These are phyloP conservation scores for Hypomontagnella monticulosa DNA, from an alignment of 495 filamentous ascomycete genomes.

Conservation along the genomic window DNA sequence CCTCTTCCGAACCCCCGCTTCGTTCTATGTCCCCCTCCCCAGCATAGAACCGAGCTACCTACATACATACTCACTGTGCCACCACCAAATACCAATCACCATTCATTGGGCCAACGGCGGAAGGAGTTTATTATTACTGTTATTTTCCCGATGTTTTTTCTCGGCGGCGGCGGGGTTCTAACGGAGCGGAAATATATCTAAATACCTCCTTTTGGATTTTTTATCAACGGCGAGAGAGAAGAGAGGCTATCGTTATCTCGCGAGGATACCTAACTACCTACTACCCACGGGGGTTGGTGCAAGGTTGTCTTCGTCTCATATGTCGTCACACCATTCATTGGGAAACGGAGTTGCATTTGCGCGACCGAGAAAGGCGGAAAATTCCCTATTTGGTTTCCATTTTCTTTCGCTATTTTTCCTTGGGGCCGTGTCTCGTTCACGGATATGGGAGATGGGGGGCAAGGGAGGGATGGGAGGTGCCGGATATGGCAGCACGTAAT, in stretches of 20 bases:
- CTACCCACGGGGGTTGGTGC: too few species aligned
- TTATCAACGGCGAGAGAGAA: conserved; percentile 13
- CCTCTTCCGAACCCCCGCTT: too few species aligned
- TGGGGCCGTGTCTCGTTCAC: conserved; percentile 18
- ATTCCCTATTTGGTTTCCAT: conserved; percentile 12
- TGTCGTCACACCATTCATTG: conserved; percentile 29
- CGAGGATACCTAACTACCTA: background rate
- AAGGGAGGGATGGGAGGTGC: background rate
- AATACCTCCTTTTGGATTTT: conserved; percentile 8
- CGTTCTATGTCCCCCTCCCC: background rate
- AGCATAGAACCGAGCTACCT: conserved; percentile 7
- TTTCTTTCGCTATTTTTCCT: conserved; percentile 12
- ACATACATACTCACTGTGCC: conserved; percentile 25
- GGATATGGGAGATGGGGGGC: background rate
- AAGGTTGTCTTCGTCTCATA: conserved; percentile 11
- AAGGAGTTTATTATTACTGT: too few species aligned
- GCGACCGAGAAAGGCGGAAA: conserved; percentile 39
- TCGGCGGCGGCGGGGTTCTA: conserved; percentile 3
- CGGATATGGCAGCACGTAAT: background rate
- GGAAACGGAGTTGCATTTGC: conserved; percentile 42
- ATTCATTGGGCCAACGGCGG: conserved; percentile 34
- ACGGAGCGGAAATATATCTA: conserved; percentile 1
- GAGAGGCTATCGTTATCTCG: background rate
- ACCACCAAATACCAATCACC: conserved; percentile 29
- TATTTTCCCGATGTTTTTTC: conserved; percentile 8